Evolutionary conservation across 768 basidiomycete species (phyloP), one percentile per base, ranked within the genome.

Genomic region (Mycena epipterygia): DNA sequence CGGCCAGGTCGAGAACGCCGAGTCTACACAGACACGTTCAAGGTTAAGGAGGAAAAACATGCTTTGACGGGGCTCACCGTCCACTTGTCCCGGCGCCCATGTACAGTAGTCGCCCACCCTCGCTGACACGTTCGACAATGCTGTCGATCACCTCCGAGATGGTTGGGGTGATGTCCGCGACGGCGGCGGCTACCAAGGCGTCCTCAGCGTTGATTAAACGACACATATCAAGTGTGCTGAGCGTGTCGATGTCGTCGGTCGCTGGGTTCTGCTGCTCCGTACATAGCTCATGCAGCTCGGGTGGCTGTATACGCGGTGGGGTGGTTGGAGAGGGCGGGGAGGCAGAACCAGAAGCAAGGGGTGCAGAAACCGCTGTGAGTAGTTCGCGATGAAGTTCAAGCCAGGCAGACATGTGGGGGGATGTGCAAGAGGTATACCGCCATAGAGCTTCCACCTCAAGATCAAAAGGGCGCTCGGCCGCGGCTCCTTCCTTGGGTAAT

Each of bases 1-100:
- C 55, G 67, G 81, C 29, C 73, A 78, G 68, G 76, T 81, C 49
- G 25, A 83, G 72, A 27, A 83, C 73, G 39, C 81, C 81, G 11
- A 83, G 74, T 17, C 80, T 79, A 65, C 33, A 12, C 29, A 21
- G 19, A 52, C 32, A 46, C 19, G 60, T 37, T 52, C 30, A 42
- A 41, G 6, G 8, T 21, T 32, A 6, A 5, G 6, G 17, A 37
- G 2, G 12, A 46, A 51, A 30, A 46, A 37, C 11, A 35, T 49
- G 13, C 21, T 25, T 19, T 49, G 41, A 46, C 27, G 25, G 37
- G 32, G 71, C 68, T 35, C 48, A 80, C 81, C 81, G 76, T 42
- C 81, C 81, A 29, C 81, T 81, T 12, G 77, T 79, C n/a, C 81
- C 81, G 6, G 81, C 81, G 37, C 81, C 81, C 68, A 82, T 78